Base-by-base conservation (phyloP, 2,329 filamentous ascomycete species). In the Tolypocladium ovalisporum region DNA sequence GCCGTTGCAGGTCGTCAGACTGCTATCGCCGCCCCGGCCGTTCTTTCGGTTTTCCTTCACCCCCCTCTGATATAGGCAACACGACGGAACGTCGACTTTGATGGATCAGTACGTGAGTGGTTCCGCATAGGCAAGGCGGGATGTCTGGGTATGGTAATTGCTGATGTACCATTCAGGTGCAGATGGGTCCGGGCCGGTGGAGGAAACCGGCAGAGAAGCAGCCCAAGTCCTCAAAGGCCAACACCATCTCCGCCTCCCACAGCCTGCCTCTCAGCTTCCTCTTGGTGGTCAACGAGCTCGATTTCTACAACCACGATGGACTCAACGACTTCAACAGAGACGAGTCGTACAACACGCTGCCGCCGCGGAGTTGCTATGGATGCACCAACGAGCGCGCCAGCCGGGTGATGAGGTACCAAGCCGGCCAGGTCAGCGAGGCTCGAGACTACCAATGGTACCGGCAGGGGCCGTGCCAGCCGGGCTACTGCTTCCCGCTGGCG, bases 271-370 rank as follows among this genome's bases (percentile, higher is more conserved):
- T 67, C 1, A 68, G 64, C 37, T 76, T 76, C 56, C 60, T 76
- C 1, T 77, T 77, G 32, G 64, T 72, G 3, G 65, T 75, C 51
- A 74, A 74, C 58, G 68, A 74, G 44, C 62, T 75, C 4, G 7
- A 56, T 1, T 57, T 71, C 27, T 49, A 62, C 8, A 52, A 52
- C 7, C 62, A 62, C 4, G 39, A 63, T 1, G 36, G 19, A 3
- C 54, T 63, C 4, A 27, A 40, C 0, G 59, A 62, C 19, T 49
- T 55, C n/a, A 55, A 62, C 22, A 49, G 55, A 13, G 64, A 66
- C 42, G 12, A 32, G 4, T 71, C 62, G 64, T 57, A 63, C n/a
- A 72, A 74, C 40, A 55, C 29, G 0, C 54, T 71, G 4, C 74
- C 74, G 0, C 74, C 72, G 0, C 54, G 49, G 1, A 5, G 27